Base-by-base conservation (phyloP, 371 early-diverging fungal genomes). In the Smittium culicis region DNA sequence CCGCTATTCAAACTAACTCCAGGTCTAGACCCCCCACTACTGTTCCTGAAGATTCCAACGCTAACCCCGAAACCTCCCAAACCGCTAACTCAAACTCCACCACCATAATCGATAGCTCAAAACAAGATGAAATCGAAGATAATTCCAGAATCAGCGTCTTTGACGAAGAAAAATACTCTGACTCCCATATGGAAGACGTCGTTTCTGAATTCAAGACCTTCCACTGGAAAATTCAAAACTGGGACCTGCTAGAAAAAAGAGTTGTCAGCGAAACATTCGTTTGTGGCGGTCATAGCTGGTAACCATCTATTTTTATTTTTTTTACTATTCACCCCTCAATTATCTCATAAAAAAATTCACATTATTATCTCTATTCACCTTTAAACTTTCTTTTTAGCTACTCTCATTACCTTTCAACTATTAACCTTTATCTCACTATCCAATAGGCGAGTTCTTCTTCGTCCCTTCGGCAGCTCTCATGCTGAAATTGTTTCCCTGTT, bases 381-480 rank as follows among this genome's bases (percentile, higher is more conserved):
- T n/a, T n/a, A n/a, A n/a, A n/a, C n/a, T n/a, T n/a, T n/a, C n/a
- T n/a, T n/a, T n/a, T n/a, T n/a, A n/a, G n/a, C n/a, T n/a, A n/a
- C n/a, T n/a, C n/a, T n/a, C n/a, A n/a, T n/a, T n/a, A n/a, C n/a
- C n/a, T n/a, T n/a, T n/a, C n/a, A n/a, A n/a, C n/a, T n/a, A n/a
- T n/a, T n/a, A n/a, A n/a, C n/a, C n/a, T n/a, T n/a, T n/a, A n/a
- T n/a, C n/a, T n/a, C n/a, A n/a, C n/a, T n/a, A n/a, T n/a, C n/a
- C n/a, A n/a, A n/a, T n/a, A 63, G 93, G 93, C 83, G 91, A 66
- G 81, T 95, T 30, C 78, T 97, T 11, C 77, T 95, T 30, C 95
- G 94, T 75, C 96, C 98, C 34, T 83, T 77, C 61, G 96, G 98
- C 31, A 96, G 94, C 78, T 85, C 85, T 61, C 82, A 83, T 67